Percentiles rank a stretch among this genome's conserved stretches.
These are phyloP conservation scores for Phytopythium litorale DNA, from an alignment of 352 stramenopile genomes.

Conservation along the genomic window DNA sequence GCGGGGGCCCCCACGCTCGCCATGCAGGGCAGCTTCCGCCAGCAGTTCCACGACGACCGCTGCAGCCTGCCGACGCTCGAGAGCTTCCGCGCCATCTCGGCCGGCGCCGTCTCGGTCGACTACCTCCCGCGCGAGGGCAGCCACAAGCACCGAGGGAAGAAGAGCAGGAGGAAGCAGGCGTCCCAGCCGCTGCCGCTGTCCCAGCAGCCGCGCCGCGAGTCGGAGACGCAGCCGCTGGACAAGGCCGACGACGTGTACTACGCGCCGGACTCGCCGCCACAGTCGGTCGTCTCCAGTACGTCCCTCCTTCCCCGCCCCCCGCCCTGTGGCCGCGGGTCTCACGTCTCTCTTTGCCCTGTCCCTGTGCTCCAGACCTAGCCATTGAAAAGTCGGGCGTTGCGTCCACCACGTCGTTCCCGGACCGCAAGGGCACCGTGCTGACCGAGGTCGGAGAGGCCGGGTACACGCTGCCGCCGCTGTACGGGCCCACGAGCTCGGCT, in stretches of 20 bases:
- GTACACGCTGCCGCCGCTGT: slow-evolving; percentile 39
- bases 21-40: slow-evolving; percentile 36
- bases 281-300: slow-evolving; percentile 10
- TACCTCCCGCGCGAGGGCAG: slow-evolving; percentile 2
- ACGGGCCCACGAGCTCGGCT: neutral
- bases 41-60: slow-evolving; percentile 52
- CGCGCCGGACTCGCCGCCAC: slow-evolving; percentile 21
- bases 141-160: slow-evolving; percentile 10
- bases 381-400: slow-evolving; percentile 14
- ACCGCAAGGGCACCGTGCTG: slow-evolving; percentile 44
- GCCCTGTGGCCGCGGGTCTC: too few species aligned
- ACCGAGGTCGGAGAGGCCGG: slow-evolving; percentile 51
- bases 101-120: slow-evolving; percentile 6
- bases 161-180: slow-evolving; percentile 5
- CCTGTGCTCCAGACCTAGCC: neutral
- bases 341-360: too few species aligned
- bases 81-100: slow-evolving; percentile 18
- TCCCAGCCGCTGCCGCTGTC: slow-evolving; percentile 1
- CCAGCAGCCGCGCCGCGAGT: slow-evolving; percentile 1
- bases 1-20: slow-evolving; percentile 12
- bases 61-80: slow-evolving; percentile 52
- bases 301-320: neutral
- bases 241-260: slow-evolving; percentile 23
- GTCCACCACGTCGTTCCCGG: slow-evolving; percentile 18
- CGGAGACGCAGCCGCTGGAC: slow-evolving; percentile 1